Conservation (phyloP, 306 rosid species). For the Crataegus laevigata region DNA sequence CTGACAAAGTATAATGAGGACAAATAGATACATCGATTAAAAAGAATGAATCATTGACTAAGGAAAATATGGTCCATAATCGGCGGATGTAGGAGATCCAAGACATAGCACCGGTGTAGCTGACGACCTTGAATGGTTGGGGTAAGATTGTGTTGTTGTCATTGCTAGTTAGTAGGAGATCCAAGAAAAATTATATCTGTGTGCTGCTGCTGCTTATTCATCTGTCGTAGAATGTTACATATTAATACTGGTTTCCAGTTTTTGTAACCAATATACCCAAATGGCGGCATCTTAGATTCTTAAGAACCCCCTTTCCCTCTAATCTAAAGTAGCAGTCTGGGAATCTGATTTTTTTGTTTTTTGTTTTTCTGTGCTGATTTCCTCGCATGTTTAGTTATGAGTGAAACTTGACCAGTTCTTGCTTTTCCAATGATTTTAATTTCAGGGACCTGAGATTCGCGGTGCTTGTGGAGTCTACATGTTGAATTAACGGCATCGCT, state of each 20-base stretch:
- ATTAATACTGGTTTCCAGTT: background rate
- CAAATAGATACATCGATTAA: background rate
- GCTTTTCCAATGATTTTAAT: background rate
- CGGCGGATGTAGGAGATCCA: background rate
- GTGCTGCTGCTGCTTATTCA: background rate
- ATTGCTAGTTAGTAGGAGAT: background rate
- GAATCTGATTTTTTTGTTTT: background rate
- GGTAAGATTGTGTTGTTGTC: background rate
- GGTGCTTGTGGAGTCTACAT: background rate
- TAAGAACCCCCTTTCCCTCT: background rate
- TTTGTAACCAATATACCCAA: background rate
- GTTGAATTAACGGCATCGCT: background rate
- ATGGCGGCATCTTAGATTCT: background rate
- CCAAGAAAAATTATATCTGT: background rate
- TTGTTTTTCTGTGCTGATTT: background rate
- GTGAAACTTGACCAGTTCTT: background rate
- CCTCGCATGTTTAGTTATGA: background rate
- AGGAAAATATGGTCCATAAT: background rate
- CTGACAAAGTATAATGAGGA: background rate
- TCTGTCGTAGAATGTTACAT: background rate
- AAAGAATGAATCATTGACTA: background rate
- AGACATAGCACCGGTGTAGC: background rate
- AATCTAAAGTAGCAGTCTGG: background rate
- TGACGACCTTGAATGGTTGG: background rate
- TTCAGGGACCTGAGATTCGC: constrained; percentile 1